Base-by-base conservation (phyloP, 2,329 filamentous ascomycete genomes). In the Aspergillus aculeatinus region DNA sequence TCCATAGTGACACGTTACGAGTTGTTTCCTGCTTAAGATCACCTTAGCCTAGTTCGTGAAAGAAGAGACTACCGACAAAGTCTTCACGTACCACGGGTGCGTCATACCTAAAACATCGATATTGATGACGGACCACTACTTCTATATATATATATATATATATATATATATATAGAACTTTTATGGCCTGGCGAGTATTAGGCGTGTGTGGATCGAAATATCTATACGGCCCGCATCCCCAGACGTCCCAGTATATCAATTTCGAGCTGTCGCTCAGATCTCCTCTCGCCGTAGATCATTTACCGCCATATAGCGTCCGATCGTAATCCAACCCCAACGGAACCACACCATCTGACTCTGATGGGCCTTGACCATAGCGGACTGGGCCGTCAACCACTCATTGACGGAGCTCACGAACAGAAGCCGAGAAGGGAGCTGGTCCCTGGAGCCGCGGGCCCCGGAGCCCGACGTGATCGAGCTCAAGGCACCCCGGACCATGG, bases 261-360 rank as follows among this genome's bases (percentile, higher is more conserved):
- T 29, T 29, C 7, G 27, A 29, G 27, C 27, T 7, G 2, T 29
- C 7, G 7, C 27, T 65, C 67, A 72, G 55, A 81, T 67, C 67
- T 82, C 83, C 74, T 85, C 86, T 69, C 82, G 81, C 71, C 81
- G 84, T 76, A 99, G 73, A 74, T 98, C 93, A 76, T 99, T 99
- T 33, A 98, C 85, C 59, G 92, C 85, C 95, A 99, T 98, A 78
- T 98, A 99, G 62, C 95, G 83, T 70, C 92, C 95, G 59, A 96
- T 74, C 0, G 86, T 83, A 72, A 99, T 96, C 92, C 93, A 99
- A 2, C 92, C 91, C 85, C 92, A 98, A 7, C 95, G 86, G 73
- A 98, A 99, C 95, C 95, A 99, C 42, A 91, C 86, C 95, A 99
- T 99, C 83, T 99, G 95, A 76, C 92, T 97, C 78, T 87, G 82